phyloP scores from a whole-genome alignment of 169 alveolate species.

The Cryptosporidium bovis region DNA sequence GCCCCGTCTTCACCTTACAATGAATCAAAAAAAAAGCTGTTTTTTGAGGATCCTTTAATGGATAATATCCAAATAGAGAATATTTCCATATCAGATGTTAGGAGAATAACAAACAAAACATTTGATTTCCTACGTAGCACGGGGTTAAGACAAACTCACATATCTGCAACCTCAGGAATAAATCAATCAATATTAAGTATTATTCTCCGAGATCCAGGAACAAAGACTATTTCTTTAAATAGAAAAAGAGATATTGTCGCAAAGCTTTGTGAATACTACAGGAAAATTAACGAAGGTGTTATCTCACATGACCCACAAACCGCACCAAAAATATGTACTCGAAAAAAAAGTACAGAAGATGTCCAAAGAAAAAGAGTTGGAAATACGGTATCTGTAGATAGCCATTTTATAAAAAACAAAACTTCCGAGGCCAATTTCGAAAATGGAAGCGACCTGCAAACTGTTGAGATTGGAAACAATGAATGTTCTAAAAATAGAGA shows the following conservation, averaged over 20 bases:
- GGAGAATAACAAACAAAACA: conserved; percentile 56
- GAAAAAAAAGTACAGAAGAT: conserved; percentile 14
- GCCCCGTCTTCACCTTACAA: not conserved
- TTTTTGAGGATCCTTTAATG: conserved; percentile 48
- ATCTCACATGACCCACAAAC: conserved; percentile 65
- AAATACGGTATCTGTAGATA: not conserved
- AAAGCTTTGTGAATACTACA: conserved; percentile 52
- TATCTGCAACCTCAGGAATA: conserved; percentile 65
- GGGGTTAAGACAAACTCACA: conserved; percentile 66
- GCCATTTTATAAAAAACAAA: not conserved
- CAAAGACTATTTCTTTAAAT: conserved; percentile 38
- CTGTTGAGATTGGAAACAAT: not conserved
- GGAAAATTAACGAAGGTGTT: conserved; percentile 36
- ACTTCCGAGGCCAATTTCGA: not conserved
- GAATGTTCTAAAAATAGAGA: not conserved
- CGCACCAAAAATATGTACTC: conserved; percentile 54
- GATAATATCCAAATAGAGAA: conserved; percentile 20
- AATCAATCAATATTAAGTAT: conserved; percentile 59
- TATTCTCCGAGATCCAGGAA: conserved; percentile 40
- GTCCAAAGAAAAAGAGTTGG: not conserved
- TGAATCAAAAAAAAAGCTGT: conserved; percentile 4
- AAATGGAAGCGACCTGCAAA: not conserved
- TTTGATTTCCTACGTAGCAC: conserved; percentile 57
- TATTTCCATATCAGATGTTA: conserved; percentile 43
- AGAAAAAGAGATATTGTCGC: conserved; percentile 50